Conservation (phyloP, 345 rosid species). For the Orychophragmus violaceus region DNA sequence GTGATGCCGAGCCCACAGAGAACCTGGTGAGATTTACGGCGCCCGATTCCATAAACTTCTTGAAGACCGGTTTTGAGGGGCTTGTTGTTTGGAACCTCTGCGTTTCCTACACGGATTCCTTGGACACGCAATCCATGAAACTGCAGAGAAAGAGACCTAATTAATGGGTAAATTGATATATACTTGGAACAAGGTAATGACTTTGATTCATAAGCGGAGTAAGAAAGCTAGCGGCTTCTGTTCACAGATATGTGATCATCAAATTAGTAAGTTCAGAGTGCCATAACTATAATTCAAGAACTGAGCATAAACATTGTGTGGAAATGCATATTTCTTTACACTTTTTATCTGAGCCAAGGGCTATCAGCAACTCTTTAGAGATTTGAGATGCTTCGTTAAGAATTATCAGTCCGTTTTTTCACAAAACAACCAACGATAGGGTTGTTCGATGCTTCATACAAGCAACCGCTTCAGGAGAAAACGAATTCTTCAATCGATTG, state of each 20-base stretch:
- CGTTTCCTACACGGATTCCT: constrained; percentile 62
- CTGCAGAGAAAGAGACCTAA: constrained; percentile 23
- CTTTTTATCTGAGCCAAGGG: too few relatives aligned
- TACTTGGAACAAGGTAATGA: neutral
- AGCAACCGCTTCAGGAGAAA: neutral
- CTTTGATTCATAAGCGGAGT: neutral
- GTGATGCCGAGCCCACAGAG: constrained; percentile 52
- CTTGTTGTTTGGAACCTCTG: constrained; percentile 59
- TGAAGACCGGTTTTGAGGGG: constrained; percentile 55
- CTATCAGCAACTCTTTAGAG: too few relatives aligned
- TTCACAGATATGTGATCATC: neutral
- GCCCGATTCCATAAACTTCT: constrained; percentile 67
- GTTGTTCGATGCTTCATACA: too few relatives aligned
- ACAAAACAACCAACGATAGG: too few relatives aligned
- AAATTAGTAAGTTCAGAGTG: neutral
- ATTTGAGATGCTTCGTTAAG: too few relatives aligned
- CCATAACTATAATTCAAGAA: neutral
- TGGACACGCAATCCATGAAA: constrained; percentile 40
- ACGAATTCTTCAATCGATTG: neutral
- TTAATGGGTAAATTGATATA: neutral
- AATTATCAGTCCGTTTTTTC: too few relatives aligned
- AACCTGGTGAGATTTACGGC: constrained; percentile 55
- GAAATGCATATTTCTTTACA: neutral
- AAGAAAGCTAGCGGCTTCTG: neutral
- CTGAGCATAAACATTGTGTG: neutral